A percentile compares a stretch with the other conserved stretches of the same genome.
Conservation (phyloP, 371 early-diverging fungal species). For the Lichtheimia corymbifera region DNA sequence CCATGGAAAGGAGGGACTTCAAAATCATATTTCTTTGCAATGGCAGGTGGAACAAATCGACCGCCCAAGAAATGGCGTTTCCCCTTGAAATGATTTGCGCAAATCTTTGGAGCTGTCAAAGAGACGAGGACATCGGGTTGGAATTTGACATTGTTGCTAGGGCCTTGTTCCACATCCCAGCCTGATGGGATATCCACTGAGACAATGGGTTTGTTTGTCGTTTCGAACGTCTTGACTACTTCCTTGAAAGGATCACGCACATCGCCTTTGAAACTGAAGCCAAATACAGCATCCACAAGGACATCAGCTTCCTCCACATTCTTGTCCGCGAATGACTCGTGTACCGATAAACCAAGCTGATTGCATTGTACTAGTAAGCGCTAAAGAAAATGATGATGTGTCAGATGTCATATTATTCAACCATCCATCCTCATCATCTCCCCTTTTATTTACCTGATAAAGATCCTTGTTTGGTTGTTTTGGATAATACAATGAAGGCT, state of each 20-base stretch:
- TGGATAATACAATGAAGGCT: conserved; percentile 77
- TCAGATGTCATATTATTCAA: too few relatives aligned
- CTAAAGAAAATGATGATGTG: conserved; percentile 21
- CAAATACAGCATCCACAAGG: conserved; percentile 90
- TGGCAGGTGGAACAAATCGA: conserved; percentile 76
- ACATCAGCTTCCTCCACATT: conserved; percentile 55
- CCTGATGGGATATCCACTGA: conserved; percentile 94
- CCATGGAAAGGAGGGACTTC: conserved; percentile 68
- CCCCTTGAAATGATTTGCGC: conserved; percentile 73
- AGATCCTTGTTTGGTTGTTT: conserved; percentile 71
- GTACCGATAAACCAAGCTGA: conserved; percentile 67
- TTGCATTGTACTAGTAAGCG: conserved; percentile 70
- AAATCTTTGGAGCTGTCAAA: conserved; percentile 87
- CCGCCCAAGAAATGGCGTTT: conserved; percentile 85
- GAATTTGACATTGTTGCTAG: conserved; percentile 42
- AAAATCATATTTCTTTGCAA: conserved; percentile 65
- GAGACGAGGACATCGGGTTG: conserved; percentile 84
- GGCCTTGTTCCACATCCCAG: conserved; percentile 90
- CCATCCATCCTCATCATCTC: neutral
- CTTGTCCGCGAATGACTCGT: conserved; percentile 37
- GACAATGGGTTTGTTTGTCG: conserved; percentile 60
- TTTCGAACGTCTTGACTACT: conserved; percentile 55
- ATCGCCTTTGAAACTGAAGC: conserved; percentile 86
- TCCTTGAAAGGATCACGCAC: conserved; percentile 80
- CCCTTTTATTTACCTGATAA: conserved; percentile 49